Evolutionary conservation across 352 stramenopile species (phyloP), one percentile per base, ranked within the genome.

Genomic region (Pythium folliculosum): DNA sequence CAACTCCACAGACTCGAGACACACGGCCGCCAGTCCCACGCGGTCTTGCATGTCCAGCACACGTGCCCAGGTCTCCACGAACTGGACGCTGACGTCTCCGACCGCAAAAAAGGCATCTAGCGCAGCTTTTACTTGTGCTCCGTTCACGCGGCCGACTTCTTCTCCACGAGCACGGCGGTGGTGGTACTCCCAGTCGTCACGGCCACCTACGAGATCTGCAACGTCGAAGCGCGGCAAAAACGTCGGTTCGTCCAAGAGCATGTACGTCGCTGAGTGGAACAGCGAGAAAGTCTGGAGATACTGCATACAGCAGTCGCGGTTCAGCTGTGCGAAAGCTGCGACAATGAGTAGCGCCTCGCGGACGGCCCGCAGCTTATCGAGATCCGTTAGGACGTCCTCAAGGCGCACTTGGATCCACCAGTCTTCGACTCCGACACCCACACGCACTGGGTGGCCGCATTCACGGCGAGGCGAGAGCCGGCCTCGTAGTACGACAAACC

Each of bases 311-410:
- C 12, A 56, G 21, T 40, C 50, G 50, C 19, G 50, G 25, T 40
- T 56, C 22, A 56, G 23, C 14, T 35, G 50, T 3, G 23, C 50
- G 12, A 32, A 32, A 5, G 50, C 50, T 0, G 2, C 12, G 10
- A 56, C 50, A 1, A 56, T 37, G 10, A 56, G 50, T 2, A 56
- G 25, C 25, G 50, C 50, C 25, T 56, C 50, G 22, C 50, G 50
- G 10, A 56, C 0, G 7, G 22, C 14, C 2, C 30, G 2, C 0
- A 56, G 14, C 22, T 56, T 14, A 9, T 56, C 50, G 25, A 40
- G 23, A 2, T 19, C 50, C 12, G 25, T 27, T 5, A 25, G 9
- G 14, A 50, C n/a, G 19, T 56, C 50, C 4, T 9, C 17, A 13
- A 56, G 14, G 25, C 30, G 22, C 10, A 56, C 23, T 13, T 12